Evolutionary conservation across 768 basidiomycete genomes (phyloP), one percentile per base, ranked within the genome.

Genomic region (Lenzites betulinus): DNA sequence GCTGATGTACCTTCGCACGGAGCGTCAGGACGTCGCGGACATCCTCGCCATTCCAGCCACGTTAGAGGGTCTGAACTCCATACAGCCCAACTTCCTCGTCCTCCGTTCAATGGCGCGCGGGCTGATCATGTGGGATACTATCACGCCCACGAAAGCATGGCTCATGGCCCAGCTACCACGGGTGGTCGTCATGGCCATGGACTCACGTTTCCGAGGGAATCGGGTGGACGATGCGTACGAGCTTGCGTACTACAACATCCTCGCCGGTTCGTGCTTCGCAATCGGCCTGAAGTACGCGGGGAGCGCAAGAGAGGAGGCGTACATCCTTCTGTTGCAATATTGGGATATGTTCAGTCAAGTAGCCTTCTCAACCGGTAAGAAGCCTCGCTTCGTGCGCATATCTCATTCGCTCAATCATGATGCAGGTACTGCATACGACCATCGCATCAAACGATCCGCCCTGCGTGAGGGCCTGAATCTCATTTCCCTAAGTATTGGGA

Each of bases 231-330:
- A 91, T 58, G 83, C 89, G 15, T 81, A 88, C 64, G 94, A 98
- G 69, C 73, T 97, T 54, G 96, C 95, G 0, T 92, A 95, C 73
- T 92, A 91, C 75, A 90, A 96, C 70, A 90, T 98, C 61, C 74
- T 96, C 35, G 88, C 95, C 1, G 96, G 93, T 2, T 89, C 88
- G 58, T 98, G 95, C 74, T 95, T 98, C 64, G 92, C 86, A 2
- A 82, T 98, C 39, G 95, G 89, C 11, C 77, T 99, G 60, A 98
- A 96, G 72, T 97, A 87, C 67, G 96, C 96, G 3, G 96, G 97
- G 6, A 96, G 94, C 1, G 95, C 95, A 0, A 81, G 90, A 20
- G 90, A 94, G 59, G 88, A 94, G 64, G 96, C 95, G 1, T 93
- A 97, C 69, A 76, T 83, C 46, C 81, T 92, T 71, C 81, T 98